Base-by-base conservation (phyloP, 805 yeast genomes). In the Phaffomyces antillensis region DNA sequence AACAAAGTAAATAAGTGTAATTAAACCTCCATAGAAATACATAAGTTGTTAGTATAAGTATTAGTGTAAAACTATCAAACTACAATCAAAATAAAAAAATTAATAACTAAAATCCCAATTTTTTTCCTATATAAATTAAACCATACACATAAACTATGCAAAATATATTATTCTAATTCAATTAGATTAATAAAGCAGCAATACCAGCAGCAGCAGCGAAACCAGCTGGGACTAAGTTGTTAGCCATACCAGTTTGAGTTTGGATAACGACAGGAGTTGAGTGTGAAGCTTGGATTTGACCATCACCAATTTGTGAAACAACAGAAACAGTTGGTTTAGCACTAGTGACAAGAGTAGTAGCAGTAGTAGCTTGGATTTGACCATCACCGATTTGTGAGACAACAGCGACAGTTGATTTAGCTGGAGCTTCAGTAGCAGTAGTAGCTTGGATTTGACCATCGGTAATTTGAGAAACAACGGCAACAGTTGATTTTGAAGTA, bases 271-370 rank as follows among this genome's bases (percentile, higher is more conserved):
- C 49, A 39, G 54, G 5, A 47, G 71, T 35, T 47, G 71, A n/a
- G n/a, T n/a, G n/a, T n/a, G n/a, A 68, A 35, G 53, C 53, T 48
- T 50, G 53, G 37, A 48, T 36, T 50, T 50, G 53, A 42, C 53
- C 53, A 36, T 50, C 53, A 20, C 37, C 5, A 31, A 50, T 50
- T 48, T 50, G 59, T 57, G 71, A 70, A 40, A 70, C 71, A 51
- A 67, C 67, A 53, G 64, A 71, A 40, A 71, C 74, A 16, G 56
- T 34, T 17, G 36, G 37, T 38, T 75, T 72, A 42, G 75, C 69
- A 47, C 66, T 66, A 39, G 72, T 61, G 41, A 72, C 67, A 42
- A 46, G 48, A 11, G 25, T 9, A 17, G 51, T 35, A 10, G 53
- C 50, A 37, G 55, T 20, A 47, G 71, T 35, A 32, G 53, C 53